Evolutionary conservation across 1,284 basidiomycete species (phyloP).

Genomic region (Crucibulum parvulum): DNA sequence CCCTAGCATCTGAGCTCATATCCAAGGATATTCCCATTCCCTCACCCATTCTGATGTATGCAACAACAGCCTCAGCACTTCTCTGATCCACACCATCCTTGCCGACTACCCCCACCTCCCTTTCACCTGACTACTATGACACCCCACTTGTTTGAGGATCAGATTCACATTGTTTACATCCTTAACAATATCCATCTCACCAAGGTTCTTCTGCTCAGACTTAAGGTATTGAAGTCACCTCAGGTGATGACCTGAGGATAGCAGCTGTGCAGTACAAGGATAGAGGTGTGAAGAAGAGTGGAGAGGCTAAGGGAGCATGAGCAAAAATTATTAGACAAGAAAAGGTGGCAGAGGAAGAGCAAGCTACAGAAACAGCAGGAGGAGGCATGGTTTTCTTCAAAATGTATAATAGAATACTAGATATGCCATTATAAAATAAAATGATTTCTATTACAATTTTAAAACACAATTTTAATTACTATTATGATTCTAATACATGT

Average conservation of each 20-base stretch:
- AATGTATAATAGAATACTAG: too few relatives aligned
- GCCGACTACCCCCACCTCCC: constrained; percentile 26
- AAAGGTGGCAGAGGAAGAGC: too few relatives aligned
- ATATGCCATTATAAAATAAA: too few relatives aligned
- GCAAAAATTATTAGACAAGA: too few relatives aligned
- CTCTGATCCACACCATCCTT: constrained; percentile 30
- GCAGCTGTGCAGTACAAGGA: constrained; percentile 69
- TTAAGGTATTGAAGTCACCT: constrained; percentile 63
- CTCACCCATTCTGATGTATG: constrained; percentile 18
- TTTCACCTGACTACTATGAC: constrained; percentile 43
- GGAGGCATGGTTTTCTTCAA: too few relatives aligned
- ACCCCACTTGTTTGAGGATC: constrained; percentile 60
- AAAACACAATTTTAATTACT: too few relatives aligned
- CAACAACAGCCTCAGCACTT: constrained; percentile 16
- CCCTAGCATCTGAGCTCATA: not conserved
- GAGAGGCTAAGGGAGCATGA: too few relatives aligned
- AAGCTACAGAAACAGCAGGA: too few relatives aligned
- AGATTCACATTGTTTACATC: constrained; percentile 70
- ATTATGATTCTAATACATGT: too few relatives aligned
- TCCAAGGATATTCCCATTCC: constrained; percentile 8
- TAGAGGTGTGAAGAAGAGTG: too few relatives aligned
- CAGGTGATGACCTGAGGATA: constrained; percentile 66
- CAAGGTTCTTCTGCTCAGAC: constrained; percentile 64
- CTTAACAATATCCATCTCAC: constrained; percentile 69
- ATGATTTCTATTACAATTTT: too few relatives aligned